These are phyloP conservation scores for Melastoma malabathricum DNA, from an alignment of 345 rosid genomes.

Conservation along the genomic window DNA sequence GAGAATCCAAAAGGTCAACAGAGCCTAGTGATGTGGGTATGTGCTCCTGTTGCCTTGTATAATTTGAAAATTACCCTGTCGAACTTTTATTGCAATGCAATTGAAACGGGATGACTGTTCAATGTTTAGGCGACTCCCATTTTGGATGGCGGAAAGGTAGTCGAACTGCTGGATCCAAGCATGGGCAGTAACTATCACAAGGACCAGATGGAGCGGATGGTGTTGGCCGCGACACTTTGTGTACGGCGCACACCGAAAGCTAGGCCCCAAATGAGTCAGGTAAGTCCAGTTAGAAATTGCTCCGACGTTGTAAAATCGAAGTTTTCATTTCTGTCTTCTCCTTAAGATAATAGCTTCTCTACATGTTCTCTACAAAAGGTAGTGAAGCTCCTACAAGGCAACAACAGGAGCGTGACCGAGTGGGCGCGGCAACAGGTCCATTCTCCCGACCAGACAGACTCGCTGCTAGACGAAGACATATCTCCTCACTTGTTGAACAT, in stretches of 20 bases:
- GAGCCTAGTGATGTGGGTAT: slow-evolving; percentile 96
- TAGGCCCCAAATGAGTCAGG: slow-evolving; percentile 71
- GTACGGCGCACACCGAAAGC: slow-evolving; percentile 51
- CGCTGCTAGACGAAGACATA: slow-evolving; percentile 31
- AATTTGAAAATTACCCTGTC: not conserved
- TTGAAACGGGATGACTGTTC: not conserved
- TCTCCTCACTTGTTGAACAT: slow-evolving; percentile 34
- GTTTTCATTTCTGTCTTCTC: not conserved
- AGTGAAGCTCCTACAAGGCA: slow-evolving; percentile 66
- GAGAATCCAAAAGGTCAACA: slow-evolving; percentile 63
- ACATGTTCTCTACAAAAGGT: slow-evolving; percentile 22
- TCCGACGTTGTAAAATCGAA: too few species aligned
- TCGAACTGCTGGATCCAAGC: slow-evolving; percentile 48
- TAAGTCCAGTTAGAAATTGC: slow-evolving; percentile 15
- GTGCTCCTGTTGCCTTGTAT: slow-evolving; percentile 7
- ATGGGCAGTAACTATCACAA: slow-evolving; percentile 24
- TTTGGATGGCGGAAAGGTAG: slow-evolving; percentile 43
- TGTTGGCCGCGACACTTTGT: slow-evolving; percentile 74
- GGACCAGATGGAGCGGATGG: slow-evolving; percentile 60
- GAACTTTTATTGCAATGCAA: not conserved
- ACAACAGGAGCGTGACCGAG: slow-evolving; percentile 20
- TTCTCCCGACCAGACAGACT: slow-evolving; percentile 30
- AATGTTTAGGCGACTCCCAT: slow-evolving; percentile 66
- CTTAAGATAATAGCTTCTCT: not conserved
- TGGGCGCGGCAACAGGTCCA: slow-evolving; percentile 56